Evolutionary conservation across 305 asterid genomes (phyloP).

Genomic region (Striga hermonthica): DNA sequence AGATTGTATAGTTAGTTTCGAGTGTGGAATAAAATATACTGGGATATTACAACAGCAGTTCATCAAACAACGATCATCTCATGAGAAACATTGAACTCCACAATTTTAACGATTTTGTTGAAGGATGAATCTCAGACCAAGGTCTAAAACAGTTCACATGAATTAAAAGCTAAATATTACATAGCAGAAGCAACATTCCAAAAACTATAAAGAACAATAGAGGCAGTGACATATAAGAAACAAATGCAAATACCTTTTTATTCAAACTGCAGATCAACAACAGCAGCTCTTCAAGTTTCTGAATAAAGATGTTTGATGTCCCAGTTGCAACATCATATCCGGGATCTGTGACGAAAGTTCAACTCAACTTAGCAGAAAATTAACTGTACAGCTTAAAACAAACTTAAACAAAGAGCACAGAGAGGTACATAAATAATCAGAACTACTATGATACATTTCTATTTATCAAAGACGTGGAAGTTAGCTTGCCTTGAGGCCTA

Average conservation of each 20-base stretch:
- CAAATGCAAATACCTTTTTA: constrained; percentile 51
- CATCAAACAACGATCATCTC: background rate
- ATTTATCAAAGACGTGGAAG: constrained; percentile 28
- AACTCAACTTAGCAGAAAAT: constrained; percentile 36
- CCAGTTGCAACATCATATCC: constrained; percentile 42
- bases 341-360: constrained; percentile 47
- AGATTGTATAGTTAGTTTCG: too few species aligned
- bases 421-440: constrained; percentile 22
- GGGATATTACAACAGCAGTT: background rate
- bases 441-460: constrained; percentile 19
- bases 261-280: constrained; percentile 59
- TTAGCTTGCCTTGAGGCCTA: constrained; percentile 30
- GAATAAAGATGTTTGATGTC: constrained; percentile 42
- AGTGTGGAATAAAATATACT: background rate
- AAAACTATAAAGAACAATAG: constrained; percentile 19
- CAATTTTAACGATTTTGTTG: constrained; percentile 1
- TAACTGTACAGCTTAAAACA: constrained; percentile 33
- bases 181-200: constrained; percentile 17
- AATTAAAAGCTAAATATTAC: background rate
- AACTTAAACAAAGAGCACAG: constrained; percentile 29
- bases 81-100: background rate
- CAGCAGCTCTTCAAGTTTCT: constrained; percentile 76
- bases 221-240: constrained; percentile 26
- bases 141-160: constrained; percentile 15
- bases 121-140: constrained; percentile 9